Base-by-base conservation (phyloP, 805 yeast species). In the Vanderwaltozyma verrucispora region DNA sequence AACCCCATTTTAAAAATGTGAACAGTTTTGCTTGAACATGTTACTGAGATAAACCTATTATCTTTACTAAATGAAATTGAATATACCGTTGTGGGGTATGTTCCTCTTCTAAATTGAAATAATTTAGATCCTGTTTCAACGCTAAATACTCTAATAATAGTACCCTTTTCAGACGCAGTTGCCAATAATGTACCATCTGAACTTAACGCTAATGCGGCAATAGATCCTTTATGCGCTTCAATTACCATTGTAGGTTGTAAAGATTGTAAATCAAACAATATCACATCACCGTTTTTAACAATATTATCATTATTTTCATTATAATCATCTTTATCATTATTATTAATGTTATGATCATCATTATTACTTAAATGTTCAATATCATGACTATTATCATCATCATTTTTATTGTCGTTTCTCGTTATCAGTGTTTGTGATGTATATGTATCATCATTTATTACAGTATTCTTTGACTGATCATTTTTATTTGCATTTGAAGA, bases 21-120 rank as follows among this genome's bases (percentile, higher is more conserved):
- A 17, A 92, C 88, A 0, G 99, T 92, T 31, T 84, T 94, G 16
- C 94, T 85, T 2, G 94, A 76, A 20, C 94, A 80, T 10, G 89
- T 75, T 19, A 89, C 95, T n/a, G 85, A 74, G 23, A 92, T 64
- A 44, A 80, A 73, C 13, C 69, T 68, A 42, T 82, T 78, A 44
- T 82, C 81, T 19, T 68, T 63, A 44, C 85, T 80, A 60, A 92
- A 92, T 27, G 75, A 69, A 45, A 92, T 65, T 10, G 94, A 80
- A 49, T 75, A 76, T 14, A 92, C 83, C 44, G 68, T 72, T 2
- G 96, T 83, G 3, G 85, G 83, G 54, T 88, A 88, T 2, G 89
- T 77, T 1, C 94, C 94, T 54, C 94, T 68, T 51, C 94, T 66
- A 27, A 43, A 81, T 49, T 82, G 89, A 45, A 68, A 75, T 27